Percentiles rank a stretch among this genome's conserved stretches.
phyloP scores from a whole-genome alignment of 1,284 basidiomycete genomes.

The Takashimella koratensis region DNA sequence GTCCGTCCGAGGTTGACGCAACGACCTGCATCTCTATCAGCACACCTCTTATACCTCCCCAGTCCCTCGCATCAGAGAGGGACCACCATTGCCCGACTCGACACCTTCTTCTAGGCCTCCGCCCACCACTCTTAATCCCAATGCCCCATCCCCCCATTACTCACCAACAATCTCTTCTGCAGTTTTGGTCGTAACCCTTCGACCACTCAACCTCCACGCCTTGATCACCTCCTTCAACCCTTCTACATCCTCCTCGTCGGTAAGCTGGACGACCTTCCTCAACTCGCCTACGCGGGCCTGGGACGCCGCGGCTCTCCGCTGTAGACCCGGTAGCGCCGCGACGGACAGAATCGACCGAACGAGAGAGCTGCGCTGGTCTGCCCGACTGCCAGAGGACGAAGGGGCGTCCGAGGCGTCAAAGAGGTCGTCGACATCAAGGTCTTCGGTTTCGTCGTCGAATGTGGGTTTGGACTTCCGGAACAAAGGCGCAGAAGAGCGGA shows the following conservation, averaged over 20 bases:
- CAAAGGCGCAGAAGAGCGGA: neutral
- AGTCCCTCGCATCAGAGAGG: neutral
- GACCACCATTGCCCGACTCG: neutral
- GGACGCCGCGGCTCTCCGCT: neutral
- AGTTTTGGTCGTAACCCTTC: constrained; percentile 13
- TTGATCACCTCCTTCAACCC: constrained; percentile 10
- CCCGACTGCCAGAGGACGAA: constrained; percentile 2
- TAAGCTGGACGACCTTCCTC: constrained; percentile 17
- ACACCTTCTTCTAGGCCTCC: neutral
- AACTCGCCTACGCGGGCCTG: constrained; percentile 9
- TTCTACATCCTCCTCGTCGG: constrained; percentile 16
- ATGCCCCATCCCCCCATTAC: neutral
- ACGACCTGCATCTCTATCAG: constrained; percentile 6
- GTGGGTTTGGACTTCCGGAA: constrained; percentile 10
- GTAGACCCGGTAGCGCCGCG: neutral
- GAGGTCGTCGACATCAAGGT: constrained; percentile 11
- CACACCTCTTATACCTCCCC: neutral
- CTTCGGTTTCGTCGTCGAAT: constrained; percentile 7
- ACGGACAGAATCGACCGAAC: constrained; percentile 5
- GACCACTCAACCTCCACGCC: constrained; percentile 13
- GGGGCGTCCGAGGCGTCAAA: constrained; percentile 6
- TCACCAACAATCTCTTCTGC: constrained; percentile 18
- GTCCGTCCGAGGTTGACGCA: constrained; percentile 18
- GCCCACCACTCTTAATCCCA: neutral
- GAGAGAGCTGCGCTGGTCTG: constrained; percentile 3